Conservation (phyloP, 139 green algal genomes). For the Chlorella ohadii region DNA sequence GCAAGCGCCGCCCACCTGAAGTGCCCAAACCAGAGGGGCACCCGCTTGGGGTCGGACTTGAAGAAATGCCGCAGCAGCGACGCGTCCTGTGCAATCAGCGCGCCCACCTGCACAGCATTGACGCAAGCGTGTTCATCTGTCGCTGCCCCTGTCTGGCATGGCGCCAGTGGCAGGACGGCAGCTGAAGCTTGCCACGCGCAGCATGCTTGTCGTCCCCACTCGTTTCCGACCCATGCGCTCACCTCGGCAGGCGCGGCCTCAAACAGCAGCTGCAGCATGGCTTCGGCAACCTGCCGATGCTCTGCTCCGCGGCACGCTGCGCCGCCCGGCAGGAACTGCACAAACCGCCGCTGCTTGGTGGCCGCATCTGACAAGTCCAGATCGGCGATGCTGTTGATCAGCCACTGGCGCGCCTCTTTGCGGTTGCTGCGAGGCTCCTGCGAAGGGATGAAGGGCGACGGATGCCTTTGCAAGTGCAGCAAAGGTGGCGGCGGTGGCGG, state of each 20-base stretch:
- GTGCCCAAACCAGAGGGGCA: constrained; percentile 63
- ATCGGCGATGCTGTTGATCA: constrained; percentile 16
- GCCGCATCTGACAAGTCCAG: constrained; percentile 6
- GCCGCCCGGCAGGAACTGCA: constrained; percentile 23
- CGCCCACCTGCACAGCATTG: constrained; percentile 16
- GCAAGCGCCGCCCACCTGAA: constrained; percentile 39
- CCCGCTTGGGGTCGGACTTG: not conserved
- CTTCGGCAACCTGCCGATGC: constrained; percentile 6
- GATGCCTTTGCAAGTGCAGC: not conserved
- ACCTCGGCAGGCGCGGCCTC: not conserved
- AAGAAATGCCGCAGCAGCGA: constrained; percentile 31
- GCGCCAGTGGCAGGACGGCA: no score
- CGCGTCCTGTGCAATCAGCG: constrained; percentile 21
- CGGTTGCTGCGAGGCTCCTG: constrained; percentile 22
- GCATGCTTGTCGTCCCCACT: no score
- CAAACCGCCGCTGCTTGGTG: constrained; percentile 26
- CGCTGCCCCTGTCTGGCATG: no score
- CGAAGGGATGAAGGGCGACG: not conserved
- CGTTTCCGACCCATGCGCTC: not conserved
- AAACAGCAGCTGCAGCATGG: constrained; percentile 30
- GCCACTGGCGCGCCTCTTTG: constrained; percentile 28
- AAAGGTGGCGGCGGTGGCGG: not conserved
- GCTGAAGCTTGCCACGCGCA: no score
- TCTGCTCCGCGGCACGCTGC: constrained; percentile 6
- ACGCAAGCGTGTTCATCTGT: no score